Percentiles rank a stretch among this genome's conserved stretches.
Evolutionary conservation across 2,329 filamentous ascomycete genomes (phyloP).

Genomic region (Talaromyces sp.): DNA sequence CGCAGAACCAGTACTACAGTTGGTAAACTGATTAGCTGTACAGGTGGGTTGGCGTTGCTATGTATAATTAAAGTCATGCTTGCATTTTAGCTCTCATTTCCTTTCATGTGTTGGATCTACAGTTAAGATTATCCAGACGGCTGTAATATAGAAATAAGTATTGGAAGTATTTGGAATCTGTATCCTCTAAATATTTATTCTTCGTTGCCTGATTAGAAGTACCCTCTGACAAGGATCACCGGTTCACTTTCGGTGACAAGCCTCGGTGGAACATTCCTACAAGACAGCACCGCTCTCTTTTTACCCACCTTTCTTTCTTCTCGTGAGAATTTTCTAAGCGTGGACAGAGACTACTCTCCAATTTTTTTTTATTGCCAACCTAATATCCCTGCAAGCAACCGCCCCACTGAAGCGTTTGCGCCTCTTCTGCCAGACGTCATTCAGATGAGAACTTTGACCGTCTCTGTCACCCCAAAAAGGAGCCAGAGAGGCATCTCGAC

Average conservation of each 20-base stretch:
- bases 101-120: not conserved
- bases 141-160: constrained; percentile 9
- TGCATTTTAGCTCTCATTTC: not conserved
- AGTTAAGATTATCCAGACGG: not conserved
- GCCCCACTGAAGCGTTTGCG: not conserved
- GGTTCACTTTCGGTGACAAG: not conserved
- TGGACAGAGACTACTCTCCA: not conserved
- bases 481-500: not conserved
- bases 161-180: not conserved
- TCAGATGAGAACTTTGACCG: not conserved
- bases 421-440: not conserved
- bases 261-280: not conserved
- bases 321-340: not conserved
- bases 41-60: not conserved
- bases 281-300: not conserved
- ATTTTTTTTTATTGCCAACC: not conserved
- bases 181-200: not conserved
- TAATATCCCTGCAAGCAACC: not conserved
- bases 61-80: not conserved
- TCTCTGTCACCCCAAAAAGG: not conserved
- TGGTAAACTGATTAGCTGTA: constrained; percentile 57
- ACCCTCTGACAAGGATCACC: not conserved
- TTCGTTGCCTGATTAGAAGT: no score
- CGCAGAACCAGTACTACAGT: constrained; percentile 82
- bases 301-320: not conserved